Evolutionary conservation across 495 filamentous ascomycete species (phyloP).

Genomic region (Lichina pygmaea): DNA sequence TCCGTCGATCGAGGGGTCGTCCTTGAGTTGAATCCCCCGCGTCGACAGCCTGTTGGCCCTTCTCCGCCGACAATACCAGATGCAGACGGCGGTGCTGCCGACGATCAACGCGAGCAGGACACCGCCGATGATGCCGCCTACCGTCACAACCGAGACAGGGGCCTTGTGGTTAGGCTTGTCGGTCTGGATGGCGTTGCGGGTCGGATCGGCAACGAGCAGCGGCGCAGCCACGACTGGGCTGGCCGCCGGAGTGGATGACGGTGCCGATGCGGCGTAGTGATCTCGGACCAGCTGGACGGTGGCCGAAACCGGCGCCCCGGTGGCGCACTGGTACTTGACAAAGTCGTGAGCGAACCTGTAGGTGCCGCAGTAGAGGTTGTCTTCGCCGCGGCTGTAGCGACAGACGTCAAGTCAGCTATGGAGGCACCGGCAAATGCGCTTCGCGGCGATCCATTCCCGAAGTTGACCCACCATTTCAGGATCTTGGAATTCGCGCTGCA

Average conservation of each 20-base stretch:
- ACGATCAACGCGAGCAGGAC: not conserved
- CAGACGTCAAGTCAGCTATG: not conserved
- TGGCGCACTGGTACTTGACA: slow-evolving; percentile 1
- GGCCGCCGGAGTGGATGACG: no score
- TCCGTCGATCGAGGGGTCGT: not conserved
- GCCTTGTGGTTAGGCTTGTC: not conserved
- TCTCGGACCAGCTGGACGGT: not conserved
- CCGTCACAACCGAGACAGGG: not conserved
- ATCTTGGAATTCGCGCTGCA: slow-evolving; percentile 5
- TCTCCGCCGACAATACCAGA: not conserved
- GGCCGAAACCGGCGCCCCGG: not conserved
- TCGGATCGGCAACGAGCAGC: no score
- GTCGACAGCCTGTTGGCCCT: not conserved
- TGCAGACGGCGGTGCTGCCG: not conserved
- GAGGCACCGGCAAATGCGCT: not conserved
- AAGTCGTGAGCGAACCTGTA: not conserved
- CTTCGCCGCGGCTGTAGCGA: not conserved
- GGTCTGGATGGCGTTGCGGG: not conserved
- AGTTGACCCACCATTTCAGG: slow-evolving; percentile 5
- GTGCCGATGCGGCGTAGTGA: not conserved
- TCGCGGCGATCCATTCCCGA: not conserved
- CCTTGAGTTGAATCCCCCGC: not conserved
- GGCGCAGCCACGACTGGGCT: no score
- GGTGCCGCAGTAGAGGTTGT: not conserved
- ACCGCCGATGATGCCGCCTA: not conserved